A percentile compares a stretch with the other conserved stretches of the same genome.
Conservation (phyloP, 179 eudicot genomes). For the Amaranthus tricolor region DNA sequence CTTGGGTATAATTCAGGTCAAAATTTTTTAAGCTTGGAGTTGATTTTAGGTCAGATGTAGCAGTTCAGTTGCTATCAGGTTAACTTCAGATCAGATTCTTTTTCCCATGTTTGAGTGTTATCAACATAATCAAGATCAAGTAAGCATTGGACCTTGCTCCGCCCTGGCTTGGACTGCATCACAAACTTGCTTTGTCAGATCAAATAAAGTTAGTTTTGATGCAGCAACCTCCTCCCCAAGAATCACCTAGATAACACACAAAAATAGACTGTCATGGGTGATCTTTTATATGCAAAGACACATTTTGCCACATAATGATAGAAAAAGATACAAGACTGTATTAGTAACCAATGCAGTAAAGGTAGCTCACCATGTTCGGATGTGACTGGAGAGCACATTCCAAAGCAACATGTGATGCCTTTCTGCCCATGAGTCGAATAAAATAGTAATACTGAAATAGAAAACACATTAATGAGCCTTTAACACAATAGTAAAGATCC, state of each 20-base stretch:
- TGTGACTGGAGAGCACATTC: slow-evolving; percentile 99
- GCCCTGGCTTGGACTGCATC: slow-evolving; percentile 97
- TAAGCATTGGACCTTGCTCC: slow-evolving; percentile 56
- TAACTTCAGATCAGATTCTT: no score
- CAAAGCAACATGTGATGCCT: slow-evolving; percentile 94
- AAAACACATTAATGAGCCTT: slow-evolving; percentile 19
- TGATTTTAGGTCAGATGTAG: no score
- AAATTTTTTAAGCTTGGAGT: no score
- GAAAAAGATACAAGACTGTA: neutral
- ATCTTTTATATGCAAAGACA: neutral
- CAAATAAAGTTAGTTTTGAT: slow-evolving; percentile 89
- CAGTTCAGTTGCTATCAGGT: no score
- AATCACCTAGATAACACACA: slow-evolving; percentile 53
- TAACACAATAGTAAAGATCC: slow-evolving; percentile 4
- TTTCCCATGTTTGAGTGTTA: neutral
- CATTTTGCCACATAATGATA: neutral
- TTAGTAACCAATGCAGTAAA: slow-evolving; percentile 7
- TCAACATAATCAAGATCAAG: slow-evolving; percentile 6
- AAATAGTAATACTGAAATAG: slow-evolving; percentile 81
- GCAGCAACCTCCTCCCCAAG: slow-evolving; percentile 97
- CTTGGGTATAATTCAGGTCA: no score
- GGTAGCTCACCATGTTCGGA: slow-evolving; percentile 81
- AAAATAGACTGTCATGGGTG: neutral
- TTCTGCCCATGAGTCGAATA: slow-evolving; percentile 96
- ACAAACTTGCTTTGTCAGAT: slow-evolving; percentile 86